phyloP scores from a whole-genome alignment of 345 rosid species.

The Aurinia saxatilis region DNA sequence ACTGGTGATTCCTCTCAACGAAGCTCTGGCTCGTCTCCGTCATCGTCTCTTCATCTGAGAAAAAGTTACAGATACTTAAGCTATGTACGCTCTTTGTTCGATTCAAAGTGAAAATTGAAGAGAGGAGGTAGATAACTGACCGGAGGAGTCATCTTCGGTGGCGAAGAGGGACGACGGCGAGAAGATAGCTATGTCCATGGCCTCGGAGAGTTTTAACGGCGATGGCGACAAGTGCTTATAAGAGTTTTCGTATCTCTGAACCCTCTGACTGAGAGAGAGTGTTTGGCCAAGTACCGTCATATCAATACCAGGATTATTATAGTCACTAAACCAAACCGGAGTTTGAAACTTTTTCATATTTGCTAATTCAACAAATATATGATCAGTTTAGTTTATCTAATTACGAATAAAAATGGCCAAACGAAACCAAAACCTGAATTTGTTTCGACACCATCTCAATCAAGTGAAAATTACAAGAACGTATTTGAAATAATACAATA shows the following conservation, averaged over 20 bases:
- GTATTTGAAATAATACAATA: neutral
- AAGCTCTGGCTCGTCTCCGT: conserved; percentile 43
- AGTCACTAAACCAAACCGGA: too few species aligned
- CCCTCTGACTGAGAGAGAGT: neutral
- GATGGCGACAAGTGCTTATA: neutral
- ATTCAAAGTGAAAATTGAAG: conserved; percentile 5
- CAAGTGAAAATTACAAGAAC: neutral
- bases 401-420: neutral
- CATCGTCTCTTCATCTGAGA: conserved; percentile 39
- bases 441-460: conserved; percentile 1
- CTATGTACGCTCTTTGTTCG: neutral
- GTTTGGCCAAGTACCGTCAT: neutral
- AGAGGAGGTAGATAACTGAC: conserved; percentile 2
- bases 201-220: neutral
- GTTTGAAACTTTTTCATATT: too few species aligned
- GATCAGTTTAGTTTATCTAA: too few species aligned
- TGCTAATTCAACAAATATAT: too few species aligned
- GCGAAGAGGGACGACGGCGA: conserved; percentile 88
- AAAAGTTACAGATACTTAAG: neutral
- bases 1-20: conserved; percentile 76
- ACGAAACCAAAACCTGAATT: neutral
- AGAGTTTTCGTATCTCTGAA: neutral
- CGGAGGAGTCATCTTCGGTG: conserved; percentile 46
- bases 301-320: too few species aligned
- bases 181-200: conserved; percentile 89